Evolutionary conservation across 352 stramenopile genomes (phyloP).

Genomic region (Pythium rhizo-oryzae): DNA sequence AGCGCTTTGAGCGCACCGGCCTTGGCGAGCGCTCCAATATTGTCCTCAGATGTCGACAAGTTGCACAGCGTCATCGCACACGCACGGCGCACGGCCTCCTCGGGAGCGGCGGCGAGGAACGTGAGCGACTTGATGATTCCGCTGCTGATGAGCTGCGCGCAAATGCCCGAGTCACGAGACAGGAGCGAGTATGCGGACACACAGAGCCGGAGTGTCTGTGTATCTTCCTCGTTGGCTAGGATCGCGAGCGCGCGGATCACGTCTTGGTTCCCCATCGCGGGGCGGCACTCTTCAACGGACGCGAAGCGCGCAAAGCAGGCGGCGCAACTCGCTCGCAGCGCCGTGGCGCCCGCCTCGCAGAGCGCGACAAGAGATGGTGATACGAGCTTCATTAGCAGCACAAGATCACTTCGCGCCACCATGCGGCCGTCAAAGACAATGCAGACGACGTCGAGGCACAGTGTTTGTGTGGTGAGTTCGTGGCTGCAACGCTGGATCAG

Average conservation of each 20-base stretch:
- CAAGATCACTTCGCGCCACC: conserved; percentile 40
- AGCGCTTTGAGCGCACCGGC: conserved; percentile 89
- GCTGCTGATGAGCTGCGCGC: conserved; percentile 48
- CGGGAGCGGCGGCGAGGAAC: conserved; percentile 59
- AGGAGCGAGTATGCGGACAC: conserved; percentile 71
- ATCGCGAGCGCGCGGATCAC: conserved; percentile 54
- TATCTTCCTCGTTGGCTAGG: conserved; percentile 52
- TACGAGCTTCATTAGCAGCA: conserved; percentile 42
- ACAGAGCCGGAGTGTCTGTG: conserved; percentile 64
- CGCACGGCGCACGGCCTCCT: conserved; percentile 67
- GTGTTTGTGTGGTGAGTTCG: conserved; percentile 37
- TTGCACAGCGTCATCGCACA: conserved; percentile 93
- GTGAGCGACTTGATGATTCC: conserved; percentile 77
- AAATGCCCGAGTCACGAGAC: conserved; percentile 47
- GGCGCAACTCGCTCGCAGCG: conserved; percentile 49
- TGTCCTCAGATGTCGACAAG: conserved; percentile 87
- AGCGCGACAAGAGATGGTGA: conserved; percentile 51
- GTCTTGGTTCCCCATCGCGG: conserved; percentile 53
- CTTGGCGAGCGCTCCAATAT: conserved; percentile 90
- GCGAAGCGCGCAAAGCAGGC: conserved; percentile 75
- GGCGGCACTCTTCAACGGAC: conserved; percentile 54
- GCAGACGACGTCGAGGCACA: conserved; percentile 70
- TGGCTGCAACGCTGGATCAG: conserved; percentile 42
- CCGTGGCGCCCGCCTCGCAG: conserved; percentile 29
- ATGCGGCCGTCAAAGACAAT: conserved; percentile 63